phyloP scores from a whole-genome alignment of 2,329 filamentous ascomycete species.

The Beauveria medogensis region DNA sequence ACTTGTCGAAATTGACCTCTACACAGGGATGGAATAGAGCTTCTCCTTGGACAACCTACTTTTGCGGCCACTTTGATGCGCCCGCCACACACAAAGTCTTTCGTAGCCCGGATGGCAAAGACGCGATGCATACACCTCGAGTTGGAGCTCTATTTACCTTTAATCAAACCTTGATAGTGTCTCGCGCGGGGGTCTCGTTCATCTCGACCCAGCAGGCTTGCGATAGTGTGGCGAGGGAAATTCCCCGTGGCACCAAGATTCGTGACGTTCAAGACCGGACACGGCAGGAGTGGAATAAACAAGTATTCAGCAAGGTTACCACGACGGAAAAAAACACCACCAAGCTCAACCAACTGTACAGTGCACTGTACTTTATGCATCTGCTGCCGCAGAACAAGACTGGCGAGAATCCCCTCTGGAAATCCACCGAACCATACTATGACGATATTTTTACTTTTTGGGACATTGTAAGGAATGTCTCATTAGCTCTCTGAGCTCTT shows the following conservation, averaged over 20 bases:
- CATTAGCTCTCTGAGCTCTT: accelerated
- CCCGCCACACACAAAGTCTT: conserved; percentile 38
- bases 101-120: conserved; percentile 23
- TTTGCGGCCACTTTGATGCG: conserved; percentile 53
- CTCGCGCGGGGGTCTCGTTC: conserved; percentile 59
- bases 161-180: conserved; percentile 35
- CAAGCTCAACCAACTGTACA: conserved; percentile 56
- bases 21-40: conserved; percentile 53
- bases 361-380: conserved; percentile 61
- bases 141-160: conserved; percentile 50
- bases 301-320: conserved; percentile 56
- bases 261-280: conserved; percentile 37
- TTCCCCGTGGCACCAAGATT: conserved; percentile 37
- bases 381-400: conserved; percentile 63
- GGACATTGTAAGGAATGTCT: conserved; percentile 31
- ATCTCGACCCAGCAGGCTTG: conserved; percentile 56
- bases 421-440: conserved; percentile 58
- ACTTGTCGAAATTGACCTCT: background rate
- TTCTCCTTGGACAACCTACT: conserved; percentile 54
- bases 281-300: conserved; percentile 48
- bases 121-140: conserved; percentile 26
- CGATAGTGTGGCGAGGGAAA: conserved; percentile 46
- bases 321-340: conserved; percentile 47
- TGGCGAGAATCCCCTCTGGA: conserved; percentile 62
- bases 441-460: conserved; percentile 66